Evolutionary conservation across 2,329 filamentous ascomycete species (phyloP), one percentile per base, ranked within the genome.

Genomic region (Ascochyta clinopodiicola): DNA sequence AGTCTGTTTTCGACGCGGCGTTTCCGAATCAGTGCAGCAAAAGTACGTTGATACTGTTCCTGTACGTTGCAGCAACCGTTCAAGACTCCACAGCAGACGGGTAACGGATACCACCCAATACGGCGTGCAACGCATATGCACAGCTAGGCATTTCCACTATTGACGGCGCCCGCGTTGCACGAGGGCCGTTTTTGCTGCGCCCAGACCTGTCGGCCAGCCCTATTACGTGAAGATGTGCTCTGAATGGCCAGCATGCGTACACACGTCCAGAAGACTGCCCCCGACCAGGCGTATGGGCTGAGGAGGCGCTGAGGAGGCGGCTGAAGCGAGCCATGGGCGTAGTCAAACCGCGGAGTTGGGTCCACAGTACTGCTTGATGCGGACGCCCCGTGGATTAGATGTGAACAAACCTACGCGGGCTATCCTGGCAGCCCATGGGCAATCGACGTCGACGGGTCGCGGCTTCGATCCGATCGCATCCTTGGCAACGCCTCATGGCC

Each of bases 281-380:
- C 10, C 7, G 34, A 51, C 52, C 52, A 42, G 52, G 52, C 52
- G 37, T 38, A 29, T 47, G 52, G 52, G 52, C 52, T 56, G 42
- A 43, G 25, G 40, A 24, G 35, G 45, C 44, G 45, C 51, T 55
- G 44, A 25, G 31, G 1, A 27, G 42, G 42, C 46, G 42, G 52
- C 52, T 56, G 51, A 55, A 56, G 52, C 52, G 52, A 56, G 52
- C 40, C 24, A 46, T 44, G 19, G 51, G 52, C 52, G 39, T 50
- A 19, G 40, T 9, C 25, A 38, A 43, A 10, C 46, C 52, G 27
- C 46, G 52, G 42, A 50, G 37, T n/a, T 38, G 52, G 52, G 37
- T 21, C 46, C 31, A 43, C 27, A 19, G 15, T 46, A 22, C 52
- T 51, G 22, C 31, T 38, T 32, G 25, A 39, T 34, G 51, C 46